A percentile compares a stretch with the other conserved stretches of the same genome.
Evolutionary conservation across 2,329 filamentous ascomycete genomes (phyloP).

Genomic region (Calonectria naviculata): DNA sequence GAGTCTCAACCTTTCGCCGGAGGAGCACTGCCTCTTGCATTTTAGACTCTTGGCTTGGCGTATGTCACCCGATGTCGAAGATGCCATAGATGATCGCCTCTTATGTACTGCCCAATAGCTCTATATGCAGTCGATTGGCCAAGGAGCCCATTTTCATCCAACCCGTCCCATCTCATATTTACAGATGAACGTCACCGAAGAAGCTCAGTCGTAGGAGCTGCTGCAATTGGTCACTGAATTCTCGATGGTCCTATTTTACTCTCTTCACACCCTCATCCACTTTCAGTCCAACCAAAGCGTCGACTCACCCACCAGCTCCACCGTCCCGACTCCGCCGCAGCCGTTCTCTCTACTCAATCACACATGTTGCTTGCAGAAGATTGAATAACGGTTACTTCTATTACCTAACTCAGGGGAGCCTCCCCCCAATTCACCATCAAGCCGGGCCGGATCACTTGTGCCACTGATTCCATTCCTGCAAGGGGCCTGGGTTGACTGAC

Average conservation of each 20-base stretch:
- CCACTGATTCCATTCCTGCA: not conserved
- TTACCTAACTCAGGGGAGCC: not conserved
- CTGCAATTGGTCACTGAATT: not conserved
- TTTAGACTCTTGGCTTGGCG: not conserved
- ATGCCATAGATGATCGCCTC: not conserved
- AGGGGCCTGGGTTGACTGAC: not conserved
- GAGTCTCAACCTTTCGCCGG: not conserved
- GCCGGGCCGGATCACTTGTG: not conserved
- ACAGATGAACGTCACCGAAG: not conserved
- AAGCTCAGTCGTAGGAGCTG: not conserved
- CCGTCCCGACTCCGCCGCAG: not conserved
- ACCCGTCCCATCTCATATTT: not conserved
- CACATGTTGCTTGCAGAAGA: not conserved
- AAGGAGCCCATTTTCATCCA: not conserved
- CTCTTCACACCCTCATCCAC: conserved; percentile 10
- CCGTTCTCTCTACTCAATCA: not conserved
- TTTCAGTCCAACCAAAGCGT: conserved; percentile 6
- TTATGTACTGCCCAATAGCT: not conserved
- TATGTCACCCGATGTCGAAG: not conserved
- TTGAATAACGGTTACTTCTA: not conserved
- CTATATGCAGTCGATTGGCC: not conserved
- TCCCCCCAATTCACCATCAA: not conserved
- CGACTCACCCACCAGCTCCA: not conserved
- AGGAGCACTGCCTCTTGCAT: not conserved
- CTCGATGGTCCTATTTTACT: not conserved